These are phyloP conservation scores for Schoenoplectus tabernaemontani DNA, from an alignment of 202 grass and related monocot species.

Conservation along the genomic window DNA sequence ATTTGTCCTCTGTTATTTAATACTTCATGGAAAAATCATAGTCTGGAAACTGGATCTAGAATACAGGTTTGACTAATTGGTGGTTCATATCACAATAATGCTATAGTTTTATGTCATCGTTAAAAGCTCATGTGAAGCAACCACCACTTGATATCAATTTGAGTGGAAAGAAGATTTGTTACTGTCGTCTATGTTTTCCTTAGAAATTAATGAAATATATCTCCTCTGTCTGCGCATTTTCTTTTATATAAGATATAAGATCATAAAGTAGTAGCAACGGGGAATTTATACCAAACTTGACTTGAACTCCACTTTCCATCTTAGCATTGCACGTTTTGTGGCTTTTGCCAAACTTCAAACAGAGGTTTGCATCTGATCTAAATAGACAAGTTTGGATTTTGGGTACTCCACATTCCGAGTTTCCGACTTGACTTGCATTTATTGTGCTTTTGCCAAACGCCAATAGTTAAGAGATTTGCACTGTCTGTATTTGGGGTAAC, in stretches of 20 bases:
- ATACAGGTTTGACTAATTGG: not conserved
- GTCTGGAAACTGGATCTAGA: not conserved
- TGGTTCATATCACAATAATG: not conserved
- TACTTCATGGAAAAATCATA: not conserved
- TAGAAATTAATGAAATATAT: not conserved
- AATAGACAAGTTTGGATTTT: not conserved
- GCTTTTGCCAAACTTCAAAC: conserved; percentile 1
- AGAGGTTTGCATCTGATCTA: not conserved
- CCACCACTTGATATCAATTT: not conserved
- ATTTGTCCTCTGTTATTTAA: not conserved
- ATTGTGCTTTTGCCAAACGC: not conserved
- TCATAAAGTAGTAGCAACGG: not conserved
- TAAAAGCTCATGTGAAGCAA: not conserved
- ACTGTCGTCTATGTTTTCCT: not conserved
- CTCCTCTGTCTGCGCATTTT: not conserved
- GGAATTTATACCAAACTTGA: conserved; percentile 3
- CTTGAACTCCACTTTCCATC: not conserved
- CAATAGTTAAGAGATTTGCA: not conserved
- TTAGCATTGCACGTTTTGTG: not conserved
- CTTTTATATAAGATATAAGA: not conserved
- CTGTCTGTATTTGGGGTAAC: not conserved
- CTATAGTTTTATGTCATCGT: not conserved
- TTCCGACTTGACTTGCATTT: not conserved
- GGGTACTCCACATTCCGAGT: not conserved
- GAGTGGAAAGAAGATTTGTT: conserved; percentile 6